These are phyloP conservation scores for Cystoisospora suis DNA, from an alignment of 169 alveolate genomes.

Conservation along the genomic window DNA sequence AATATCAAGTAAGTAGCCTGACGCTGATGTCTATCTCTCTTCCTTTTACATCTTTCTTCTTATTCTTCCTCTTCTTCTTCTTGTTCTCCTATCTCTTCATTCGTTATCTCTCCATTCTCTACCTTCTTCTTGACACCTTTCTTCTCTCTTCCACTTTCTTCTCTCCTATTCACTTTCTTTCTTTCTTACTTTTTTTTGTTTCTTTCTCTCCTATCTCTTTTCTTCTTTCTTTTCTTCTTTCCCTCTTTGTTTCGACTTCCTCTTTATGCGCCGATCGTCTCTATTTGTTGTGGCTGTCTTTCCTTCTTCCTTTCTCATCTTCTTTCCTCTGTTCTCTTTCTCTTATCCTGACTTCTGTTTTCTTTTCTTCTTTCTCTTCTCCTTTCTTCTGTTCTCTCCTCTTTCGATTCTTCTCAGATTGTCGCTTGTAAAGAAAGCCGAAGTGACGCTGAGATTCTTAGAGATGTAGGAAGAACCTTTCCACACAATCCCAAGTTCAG, in stretches of 20 bases:
- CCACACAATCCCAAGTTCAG: background rate
- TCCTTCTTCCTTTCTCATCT: background rate
- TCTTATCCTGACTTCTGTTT: background rate
- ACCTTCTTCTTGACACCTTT: background rate
- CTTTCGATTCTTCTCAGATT: background rate
- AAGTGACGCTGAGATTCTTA: background rate
- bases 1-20: background rate
- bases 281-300: too few relatives aligned
- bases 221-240: background rate
- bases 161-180: background rate
- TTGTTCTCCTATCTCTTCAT: background rate
- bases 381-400: too few relatives aligned
- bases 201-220: background rate
- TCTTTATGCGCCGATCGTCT: background rate
- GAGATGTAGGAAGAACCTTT: conserved; percentile 16
- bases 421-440: background rate
- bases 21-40: background rate
- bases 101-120: background rate
- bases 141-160: background rate
- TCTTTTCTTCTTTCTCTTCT: background rate
- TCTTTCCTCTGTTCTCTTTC: background rate
- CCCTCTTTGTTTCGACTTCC: background rate
- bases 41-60: background rate
- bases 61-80: background rate
- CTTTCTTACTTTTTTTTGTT: background rate